Base-by-base conservation (phyloP, 116 monocot genomes). In the Dioscorea cayenensis region DNA sequence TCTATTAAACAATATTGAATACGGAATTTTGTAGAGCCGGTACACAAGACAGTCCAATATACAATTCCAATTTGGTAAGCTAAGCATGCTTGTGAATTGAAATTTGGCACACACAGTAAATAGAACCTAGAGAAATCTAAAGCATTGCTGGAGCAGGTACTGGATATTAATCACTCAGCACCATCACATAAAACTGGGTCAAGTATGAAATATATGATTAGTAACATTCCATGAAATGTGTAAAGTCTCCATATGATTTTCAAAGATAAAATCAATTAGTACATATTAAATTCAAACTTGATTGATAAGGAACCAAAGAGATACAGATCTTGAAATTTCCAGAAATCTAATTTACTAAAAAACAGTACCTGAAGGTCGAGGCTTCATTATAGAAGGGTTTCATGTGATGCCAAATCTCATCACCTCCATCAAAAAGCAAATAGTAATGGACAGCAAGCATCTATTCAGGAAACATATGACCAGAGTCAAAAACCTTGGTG, bases 401-500 rank as follows among this genome's bases (percentile, higher is more conserved):
- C 59, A 69, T 76, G 65, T 90, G 72, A 81, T 84, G 79, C 97
- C 97, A 99, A 29, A 83, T 84, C 28, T 79, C 88, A 71, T 90
- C 85, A 77, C 75, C 38, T 58, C 93, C 93, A 72, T 93, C 91
- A 82, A 99, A 99, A 67, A 99, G 84, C 78, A 99, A 71, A 79
- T 99, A 99, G 74, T 99, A 99, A 65, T 99, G 97, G 66, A 99
- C 75, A 6, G 97, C 70, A 72, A 99, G 86, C 88, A 99, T 93
- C 97, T 99, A 71, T 48, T 58, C 19, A 72, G 28, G 43, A 64
- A 65, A 75, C 10, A 77, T 51, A 69, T 7, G n/a, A 55, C 17
- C 55, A 12, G 55, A 6, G 5, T 55, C 14, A 55, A 55, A 55
- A 55, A 5, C 55, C n/a, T 18, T 55, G 55, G 55, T n/a, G n/a